Evolutionary conservation across 78 protist species (phyloP), one percentile per base, ranked within the genome.

Genomic region (Tieghemostelium lacteum): DNA sequence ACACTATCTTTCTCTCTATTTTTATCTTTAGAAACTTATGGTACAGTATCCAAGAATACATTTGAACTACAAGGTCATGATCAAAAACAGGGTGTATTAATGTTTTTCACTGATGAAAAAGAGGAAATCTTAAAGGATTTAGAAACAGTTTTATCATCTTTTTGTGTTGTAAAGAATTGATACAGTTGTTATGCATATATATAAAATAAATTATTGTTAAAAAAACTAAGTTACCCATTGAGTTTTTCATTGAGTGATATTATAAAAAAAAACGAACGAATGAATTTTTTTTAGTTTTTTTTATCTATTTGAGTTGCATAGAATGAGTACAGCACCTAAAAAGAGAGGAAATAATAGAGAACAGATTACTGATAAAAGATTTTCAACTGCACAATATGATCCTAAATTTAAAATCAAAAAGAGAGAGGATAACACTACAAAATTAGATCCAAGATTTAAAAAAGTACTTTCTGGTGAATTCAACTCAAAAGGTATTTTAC

Each of bases 101-200:
- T 83, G 66, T 83, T 83, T 52, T 83, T 83, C 66, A 73, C 40
- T 49, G 91, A 83, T 20, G 80, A 83, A 42, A 83, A 83, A 60
- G 91, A 83, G 16, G 57, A 55, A n/a, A 12, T 76, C 7, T 8
- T 76, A 1, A 76, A 64, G 36, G 73, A 45, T 34, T 69, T 83
- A 57, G 70, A 69, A 31, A 75, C 4, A 31, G 66, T 83, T 36
- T 14, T 75, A 62, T 37, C 19, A 22, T n/a, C n/a, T n/a, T n/a
- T n/a, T n/a, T n/a, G n/a, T n/a, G n/a, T n/a, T n/a, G n/a, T n/a
- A n/a, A n/a, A n/a, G n/a, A n/a, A n/a, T n/a, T n/a, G n/a, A n/a
- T n/a, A n/a, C n/a, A n/a, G n/a, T n/a, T n/a, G n/a, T n/a, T n/a
- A n/a, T n/a, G n/a, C n/a, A n/a, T n/a, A n/a, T n/a, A n/a, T n/a